Conservation (phyloP, 805 yeast genomes). For the Candida pseudoglaebosa region DNA sequence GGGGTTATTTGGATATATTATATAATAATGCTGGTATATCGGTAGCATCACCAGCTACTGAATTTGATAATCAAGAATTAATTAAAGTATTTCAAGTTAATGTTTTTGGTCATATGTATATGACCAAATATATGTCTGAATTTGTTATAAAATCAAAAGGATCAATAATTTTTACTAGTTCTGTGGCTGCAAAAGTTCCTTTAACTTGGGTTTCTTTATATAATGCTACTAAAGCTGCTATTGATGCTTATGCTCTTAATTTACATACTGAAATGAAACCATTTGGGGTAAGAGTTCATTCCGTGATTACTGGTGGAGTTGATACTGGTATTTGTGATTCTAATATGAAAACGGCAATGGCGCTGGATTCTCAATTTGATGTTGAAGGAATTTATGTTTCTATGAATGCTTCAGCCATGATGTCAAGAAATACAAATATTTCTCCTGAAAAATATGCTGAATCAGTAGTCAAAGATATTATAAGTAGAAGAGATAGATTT, state of each 20-base stretch:
- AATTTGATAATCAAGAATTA: conserved; percentile 20
- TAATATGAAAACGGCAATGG: conserved; percentile 4
- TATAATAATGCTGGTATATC: conserved; percentile 41
- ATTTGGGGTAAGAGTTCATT: conserved; percentile 36
- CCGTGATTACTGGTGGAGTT: conserved; percentile 39
- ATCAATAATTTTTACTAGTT: conserved; percentile 33
- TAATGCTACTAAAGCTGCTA: conserved; percentile 38
- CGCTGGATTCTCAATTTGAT: conserved; percentile 14
- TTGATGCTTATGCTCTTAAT: conserved; percentile 30
- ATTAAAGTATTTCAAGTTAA: conserved; percentile 27
- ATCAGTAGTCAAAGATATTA: conserved; percentile 17
- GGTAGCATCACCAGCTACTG: conserved; percentile 27
- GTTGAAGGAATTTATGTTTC: conserved; percentile 21
- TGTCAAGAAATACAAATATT: conserved; percentile 20
- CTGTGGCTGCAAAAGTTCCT: conserved; percentile 31
- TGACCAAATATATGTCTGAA: conserved; percentile 31
- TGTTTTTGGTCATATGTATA: conserved; percentile 33
- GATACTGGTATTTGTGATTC: conserved; percentile 28
- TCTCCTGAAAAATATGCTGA: conserved; percentile 24
- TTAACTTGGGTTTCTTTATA: conserved; percentile 32
- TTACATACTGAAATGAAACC: conserved; percentile 33
- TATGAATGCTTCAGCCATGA: conserved; percentile 13
- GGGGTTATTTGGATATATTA: conserved; percentile 32
- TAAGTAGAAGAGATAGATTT: conserved; percentile 19
- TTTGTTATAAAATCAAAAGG: conserved; percentile 32